Evolutionary conservation across 108 stramenopile species (phyloP).

Genomic region (Skeletonema costatum): DNA sequence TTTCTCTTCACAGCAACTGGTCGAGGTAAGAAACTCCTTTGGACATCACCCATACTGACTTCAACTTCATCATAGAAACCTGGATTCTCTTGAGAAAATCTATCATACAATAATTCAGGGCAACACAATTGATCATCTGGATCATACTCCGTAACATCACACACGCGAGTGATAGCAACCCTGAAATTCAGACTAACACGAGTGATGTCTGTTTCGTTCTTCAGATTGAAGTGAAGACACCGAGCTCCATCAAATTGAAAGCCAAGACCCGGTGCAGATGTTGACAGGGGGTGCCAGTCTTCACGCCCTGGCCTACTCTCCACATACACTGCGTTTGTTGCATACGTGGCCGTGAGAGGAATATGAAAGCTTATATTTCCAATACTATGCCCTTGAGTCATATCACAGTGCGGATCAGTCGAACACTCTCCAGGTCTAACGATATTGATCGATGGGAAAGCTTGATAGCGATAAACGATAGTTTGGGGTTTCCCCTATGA

Average conservation of each 20-base stretch:
- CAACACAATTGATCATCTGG: slow-evolving; percentile 53
- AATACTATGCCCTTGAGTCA: slow-evolving; percentile 61
- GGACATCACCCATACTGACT: slow-evolving; percentile 53
- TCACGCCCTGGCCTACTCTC: slow-evolving; percentile 76
- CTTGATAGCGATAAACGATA: slow-evolving; percentile 73
- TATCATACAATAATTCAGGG: slow-evolving; percentile 53
- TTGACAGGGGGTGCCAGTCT: slow-evolving; percentile 68
- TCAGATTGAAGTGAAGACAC: slow-evolving; percentile 69
- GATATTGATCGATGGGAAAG: slow-evolving; percentile 71
- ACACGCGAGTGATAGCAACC: slow-evolving; percentile 56
- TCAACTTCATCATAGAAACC: slow-evolving; percentile 75
- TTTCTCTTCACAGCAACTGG: slow-evolving; percentile 49
- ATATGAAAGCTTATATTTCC: slow-evolving; percentile 72
- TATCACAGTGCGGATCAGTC: slow-evolving; percentile 66
- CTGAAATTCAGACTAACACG: slow-evolving; percentile 76
- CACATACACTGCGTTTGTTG: slow-evolving; percentile 64
- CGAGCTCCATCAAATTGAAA: slow-evolving; percentile 76
- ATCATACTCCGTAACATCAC: slow-evolving; percentile 26
- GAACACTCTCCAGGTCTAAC: slow-evolving; percentile 68
- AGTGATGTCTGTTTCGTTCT: slow-evolving; percentile 69
- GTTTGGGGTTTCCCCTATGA: slow-evolving; percentile 35
- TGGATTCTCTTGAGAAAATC: slow-evolving; percentile 44
- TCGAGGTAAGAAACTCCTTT: slow-evolving; percentile 35
- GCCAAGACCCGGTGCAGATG: slow-evolving; percentile 67
- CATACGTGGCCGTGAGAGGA: slow-evolving; percentile 67